Conservation (phyloP, 768 basidiomycete genomes). For the Rhodocollybia butyracea region DNA sequence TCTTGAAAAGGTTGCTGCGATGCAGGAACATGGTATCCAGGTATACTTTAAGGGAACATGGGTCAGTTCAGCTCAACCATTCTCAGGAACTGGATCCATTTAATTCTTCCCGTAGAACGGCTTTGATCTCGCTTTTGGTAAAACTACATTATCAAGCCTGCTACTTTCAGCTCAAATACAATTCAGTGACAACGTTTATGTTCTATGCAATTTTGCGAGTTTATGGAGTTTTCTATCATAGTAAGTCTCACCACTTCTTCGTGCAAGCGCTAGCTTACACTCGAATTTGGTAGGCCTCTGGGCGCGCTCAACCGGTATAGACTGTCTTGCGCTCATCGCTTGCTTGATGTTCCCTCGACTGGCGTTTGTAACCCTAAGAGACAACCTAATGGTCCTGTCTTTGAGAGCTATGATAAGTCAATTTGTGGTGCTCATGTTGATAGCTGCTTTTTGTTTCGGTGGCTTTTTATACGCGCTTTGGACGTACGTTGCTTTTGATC, state of each 20-base stretch:
- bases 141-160: conserved; percentile 12
- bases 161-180: neutral
- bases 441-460: conserved; percentile 87
- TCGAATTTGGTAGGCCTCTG: conserved; percentile 49
- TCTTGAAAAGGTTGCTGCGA: conserved; percentile 88
- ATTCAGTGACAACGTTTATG: conserved; percentile 69
- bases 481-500: conserved; percentile 58
- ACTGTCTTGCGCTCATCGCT: conserved; percentile 85
- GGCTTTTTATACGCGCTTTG: conserved; percentile 92
- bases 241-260: conserved; percentile 33
- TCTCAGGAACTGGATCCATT: conserved; percentile 7
- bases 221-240: conserved; percentile 70
- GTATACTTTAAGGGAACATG: conserved; percentile 86
- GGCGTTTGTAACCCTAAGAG: conserved; percentile 86
- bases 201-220: conserved; percentile 75
- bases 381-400: conserved; percentile 77
- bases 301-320: conserved; percentile 71
- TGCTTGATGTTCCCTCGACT: conserved; percentile 90
- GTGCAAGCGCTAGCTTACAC: neutral
- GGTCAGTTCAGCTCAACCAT: conserved; percentile 40
- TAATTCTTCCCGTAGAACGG: conserved; percentile 59
- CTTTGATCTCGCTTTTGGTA: conserved; percentile 89
- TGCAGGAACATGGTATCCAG: conserved; percentile 93
- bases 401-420: conserved; percentile 92
- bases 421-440: conserved; percentile 78